phyloP scores from a whole-genome alignment of 164 flowering plant species.

The Santalum album region DNA sequence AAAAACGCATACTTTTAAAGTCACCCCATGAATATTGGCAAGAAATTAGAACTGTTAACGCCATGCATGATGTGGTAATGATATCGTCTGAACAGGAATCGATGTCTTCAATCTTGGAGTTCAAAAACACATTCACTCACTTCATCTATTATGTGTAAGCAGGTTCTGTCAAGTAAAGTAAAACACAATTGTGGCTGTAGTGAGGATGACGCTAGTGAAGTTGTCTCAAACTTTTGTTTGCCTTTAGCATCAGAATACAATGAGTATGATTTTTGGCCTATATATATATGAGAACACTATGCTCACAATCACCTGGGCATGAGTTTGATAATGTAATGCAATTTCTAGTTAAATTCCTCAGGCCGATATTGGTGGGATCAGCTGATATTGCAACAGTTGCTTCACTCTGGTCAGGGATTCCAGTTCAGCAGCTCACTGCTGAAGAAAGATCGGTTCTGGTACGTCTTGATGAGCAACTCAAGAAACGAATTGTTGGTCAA shows the following conservation, averaged over 20 bases:
- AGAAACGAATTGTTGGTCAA: constrained; percentile 69
- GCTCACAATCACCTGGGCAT: neutral
- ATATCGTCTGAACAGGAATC: neutral
- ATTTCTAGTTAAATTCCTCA: constrained; percentile 19
- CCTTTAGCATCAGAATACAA: constrained; percentile 26
- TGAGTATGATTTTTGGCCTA: constrained; percentile 35
- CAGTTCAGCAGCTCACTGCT: constrained; percentile 63
- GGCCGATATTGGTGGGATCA: constrained; percentile 54
- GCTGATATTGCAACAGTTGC: constrained; percentile 76
- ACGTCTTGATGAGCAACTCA: constrained; percentile 62
- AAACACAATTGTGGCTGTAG: constrained; percentile 20
- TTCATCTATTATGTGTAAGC: constrained; percentile 9
- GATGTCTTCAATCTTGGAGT: neutral
- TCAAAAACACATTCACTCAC: neutral
- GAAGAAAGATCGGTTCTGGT: constrained; percentile 59
- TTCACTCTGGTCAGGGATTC: constrained; percentile 81
- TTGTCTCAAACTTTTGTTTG: constrained; percentile 22
- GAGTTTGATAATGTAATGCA: neutral
- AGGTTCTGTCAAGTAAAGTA: constrained; percentile 45
- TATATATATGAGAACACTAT: constrained; percentile 7
- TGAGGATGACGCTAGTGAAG: constrained; percentile 20
- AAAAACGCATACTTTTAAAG: constrained; percentile 45
- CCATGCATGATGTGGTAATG: constrained; percentile 75
- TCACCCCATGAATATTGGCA: constrained; percentile 80
- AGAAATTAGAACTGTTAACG: constrained; percentile 67